phyloP scores from a whole-genome alignment of 2,329 filamentous ascomycete genomes.

The Zymoseptoria ardabiliae region DNA sequence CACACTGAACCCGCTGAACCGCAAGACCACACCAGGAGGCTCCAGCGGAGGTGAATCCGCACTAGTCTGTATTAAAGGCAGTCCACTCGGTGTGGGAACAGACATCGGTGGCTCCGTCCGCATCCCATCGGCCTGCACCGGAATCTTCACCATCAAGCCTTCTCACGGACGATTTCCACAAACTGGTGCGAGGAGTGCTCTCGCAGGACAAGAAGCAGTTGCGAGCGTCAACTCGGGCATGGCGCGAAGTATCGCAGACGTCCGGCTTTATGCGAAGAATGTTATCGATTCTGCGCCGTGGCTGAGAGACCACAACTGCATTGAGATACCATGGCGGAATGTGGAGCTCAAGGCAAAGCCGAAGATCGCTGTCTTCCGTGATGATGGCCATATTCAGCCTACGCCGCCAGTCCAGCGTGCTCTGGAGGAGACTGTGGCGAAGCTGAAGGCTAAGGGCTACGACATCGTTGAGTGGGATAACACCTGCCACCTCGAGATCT shows the following conservation, averaged over 20 bases:
- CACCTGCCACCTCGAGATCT: slow-evolving; percentile 45
- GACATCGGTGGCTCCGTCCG: slow-evolving; percentile 56
- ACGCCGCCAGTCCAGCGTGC: slow-evolving; percentile 54
- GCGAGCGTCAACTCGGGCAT: slow-evolving; percentile 58
- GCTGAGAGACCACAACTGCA: slow-evolving; percentile 45
- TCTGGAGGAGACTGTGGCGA: slow-evolving; percentile 47
- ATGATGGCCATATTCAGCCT: slow-evolving; percentile 53
- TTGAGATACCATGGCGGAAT: slow-evolving; percentile 48
- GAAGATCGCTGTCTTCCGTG: slow-evolving; percentile 54
- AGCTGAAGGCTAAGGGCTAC: slow-evolving; percentile 45
- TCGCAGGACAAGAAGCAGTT: slow-evolving; percentile 59
- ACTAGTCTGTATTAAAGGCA: slow-evolving; percentile 53
- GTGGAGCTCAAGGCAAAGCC: slow-evolving; percentile 42
- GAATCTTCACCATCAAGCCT: slow-evolving; percentile 51
- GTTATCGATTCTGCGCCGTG: slow-evolving; percentile 43
- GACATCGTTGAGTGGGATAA: slow-evolving; percentile 52
- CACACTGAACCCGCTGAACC: slow-evolving; percentile 52
- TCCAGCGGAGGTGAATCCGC: slow-evolving; percentile 62
- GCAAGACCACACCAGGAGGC: slow-evolving; percentile 54
- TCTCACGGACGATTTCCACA: slow-evolving; percentile 56
- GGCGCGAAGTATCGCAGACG: slow-evolving; percentile 48
- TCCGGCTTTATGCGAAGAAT: slow-evolving; percentile 36
- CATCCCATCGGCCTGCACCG: slow-evolving; percentile 50
- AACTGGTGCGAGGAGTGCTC: slow-evolving; percentile 46
- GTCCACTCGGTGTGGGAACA: slow-evolving; percentile 54